These are phyloP conservation scores for Picea mariana DNA, from an alignment of 83 land plant genomes.

Conservation along the genomic window DNA sequence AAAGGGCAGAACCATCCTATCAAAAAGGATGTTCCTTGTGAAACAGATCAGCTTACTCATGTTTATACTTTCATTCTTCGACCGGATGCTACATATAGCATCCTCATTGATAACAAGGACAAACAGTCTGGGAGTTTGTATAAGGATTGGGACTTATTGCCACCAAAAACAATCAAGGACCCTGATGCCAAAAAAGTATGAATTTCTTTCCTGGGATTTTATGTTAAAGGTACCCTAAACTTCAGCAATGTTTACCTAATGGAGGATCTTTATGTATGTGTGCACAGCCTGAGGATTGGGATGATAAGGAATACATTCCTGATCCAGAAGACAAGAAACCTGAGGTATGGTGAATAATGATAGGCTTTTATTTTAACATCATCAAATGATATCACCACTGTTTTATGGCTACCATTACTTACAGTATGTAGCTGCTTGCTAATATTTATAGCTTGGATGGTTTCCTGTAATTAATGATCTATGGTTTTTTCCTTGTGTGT, in stretches of 20 bases:
- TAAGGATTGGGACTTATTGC: conserved; percentile 84
- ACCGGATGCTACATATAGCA: conserved; percentile 83
- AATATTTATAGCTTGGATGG: not conserved
- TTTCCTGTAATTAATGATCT: not conserved
- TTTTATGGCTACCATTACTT: not conserved
- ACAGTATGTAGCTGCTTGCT: not conserved
- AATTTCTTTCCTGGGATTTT: not conserved
- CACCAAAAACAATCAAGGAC: conserved; percentile 85
- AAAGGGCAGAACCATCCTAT: conserved; percentile 66
- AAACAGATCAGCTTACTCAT: conserved; percentile 88
- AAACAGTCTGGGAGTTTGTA: conserved; percentile 78
- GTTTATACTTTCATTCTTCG: conserved; percentile 77
- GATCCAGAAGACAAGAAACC: conserved; percentile 94
- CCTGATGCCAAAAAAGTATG: conserved; percentile 88
- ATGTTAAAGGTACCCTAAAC: not conserved
- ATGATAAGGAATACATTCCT: conserved; percentile 81
- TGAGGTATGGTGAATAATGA: conserved; percentile 42
- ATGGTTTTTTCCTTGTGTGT: not conserved
- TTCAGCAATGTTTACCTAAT: not conserved
- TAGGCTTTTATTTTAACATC: not conserved
- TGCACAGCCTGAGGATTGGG: conserved; percentile 92
- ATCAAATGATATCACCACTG: not conserved
- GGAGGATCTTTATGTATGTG: not conserved
- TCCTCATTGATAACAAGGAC: conserved; percentile 76
- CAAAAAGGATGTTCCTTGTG: conserved; percentile 83